These are phyloP conservation scores for Pythium brassicae DNA, from an alignment of 352 stramenopile genomes.

Conservation along the genomic window DNA sequence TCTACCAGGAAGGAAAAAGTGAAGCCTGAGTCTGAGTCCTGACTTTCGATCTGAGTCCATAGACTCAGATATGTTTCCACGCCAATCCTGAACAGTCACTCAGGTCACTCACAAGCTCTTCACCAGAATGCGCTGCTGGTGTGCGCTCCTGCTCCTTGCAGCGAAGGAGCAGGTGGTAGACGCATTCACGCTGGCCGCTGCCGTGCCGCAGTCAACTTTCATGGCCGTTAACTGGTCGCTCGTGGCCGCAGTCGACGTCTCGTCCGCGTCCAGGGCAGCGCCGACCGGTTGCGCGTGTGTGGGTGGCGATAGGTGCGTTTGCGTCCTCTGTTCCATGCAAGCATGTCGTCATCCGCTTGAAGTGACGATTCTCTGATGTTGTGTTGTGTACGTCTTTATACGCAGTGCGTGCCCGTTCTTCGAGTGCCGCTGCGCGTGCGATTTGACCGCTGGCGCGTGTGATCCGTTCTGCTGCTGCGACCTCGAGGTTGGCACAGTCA, in stretches of 20 bases:
- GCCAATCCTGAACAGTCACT: too few relatives aligned
- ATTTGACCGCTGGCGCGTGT: slow-evolving; percentile 38
- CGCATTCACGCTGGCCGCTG: too few relatives aligned
- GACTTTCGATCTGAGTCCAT: too few relatives aligned
- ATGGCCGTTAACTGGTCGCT: slow-evolving; percentile 44
- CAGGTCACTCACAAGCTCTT: too few relatives aligned
- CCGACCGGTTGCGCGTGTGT: slow-evolving; percentile 40
- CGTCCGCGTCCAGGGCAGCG: slow-evolving; percentile 11
- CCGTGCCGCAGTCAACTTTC: slow-evolving; percentile 13
- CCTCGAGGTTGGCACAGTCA: slow-evolving; percentile 17
- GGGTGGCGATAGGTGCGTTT: slow-evolving; percentile 14
- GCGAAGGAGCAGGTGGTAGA: not conserved
- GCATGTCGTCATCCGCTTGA: not conserved
- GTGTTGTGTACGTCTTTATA: too few relatives aligned
- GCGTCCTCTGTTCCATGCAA: not conserved
- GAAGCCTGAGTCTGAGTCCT: too few relatives aligned
- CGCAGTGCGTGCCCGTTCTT: slow-evolving; percentile 27
- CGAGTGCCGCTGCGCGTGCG: slow-evolving; percentile 36
- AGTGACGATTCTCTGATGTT: not conserved
- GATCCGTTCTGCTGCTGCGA: slow-evolving; percentile 53
- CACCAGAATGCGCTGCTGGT: too few relatives aligned
- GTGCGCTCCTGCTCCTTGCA: not conserved
- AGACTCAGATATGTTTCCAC: too few relatives aligned
- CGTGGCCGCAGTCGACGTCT: slow-evolving; percentile 24
- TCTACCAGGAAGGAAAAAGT: too few relatives aligned